A percentile compares a stretch with the other conserved stretches of the same genome.
These are phyloP conservation scores for Tilletia setariae DNA, from an alignment of 1,284 basidiomycete species.

Conservation along the genomic window DNA sequence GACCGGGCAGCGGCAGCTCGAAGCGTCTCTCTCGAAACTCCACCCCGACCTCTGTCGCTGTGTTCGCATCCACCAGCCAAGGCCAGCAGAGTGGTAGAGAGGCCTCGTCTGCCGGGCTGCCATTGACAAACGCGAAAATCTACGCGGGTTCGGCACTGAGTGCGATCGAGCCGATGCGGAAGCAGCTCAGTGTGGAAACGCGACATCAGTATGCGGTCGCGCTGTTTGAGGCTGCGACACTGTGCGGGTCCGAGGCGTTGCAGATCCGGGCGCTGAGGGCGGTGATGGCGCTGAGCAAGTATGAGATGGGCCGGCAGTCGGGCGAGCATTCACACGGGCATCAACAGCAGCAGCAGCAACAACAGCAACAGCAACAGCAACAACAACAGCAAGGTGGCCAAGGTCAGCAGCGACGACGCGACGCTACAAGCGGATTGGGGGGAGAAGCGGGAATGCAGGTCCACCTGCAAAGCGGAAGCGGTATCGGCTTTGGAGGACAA, in stretches of 20 bases:
- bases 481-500: too few relatives aligned
- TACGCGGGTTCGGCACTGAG: conserved; percentile 55
- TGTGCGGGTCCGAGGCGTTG: conserved; percentile 79
- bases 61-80: conserved; percentile 54
- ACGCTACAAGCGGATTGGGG: too few relatives aligned
- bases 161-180: background rate
- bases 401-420: too few relatives aligned
- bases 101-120: conserved; percentile 60
- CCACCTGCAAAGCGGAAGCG: too few relatives aligned
- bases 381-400: too few relatives aligned
- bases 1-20: background rate
- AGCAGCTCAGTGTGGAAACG: conserved; percentile 57
- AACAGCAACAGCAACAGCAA: background rate
- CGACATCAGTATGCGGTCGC: conserved; percentile 79
- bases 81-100: too few relatives aligned
- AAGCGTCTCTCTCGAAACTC: conserved; percentile 51
- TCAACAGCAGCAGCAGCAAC: background rate
- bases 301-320: conserved; percentile 1
- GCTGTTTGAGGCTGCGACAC: conserved; percentile 86
- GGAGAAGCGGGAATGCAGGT: too few relatives aligned
- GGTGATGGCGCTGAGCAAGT: conserved; percentile 30
- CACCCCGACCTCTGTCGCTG: conserved; percentile 50
- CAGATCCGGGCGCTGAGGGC: conserved; percentile 66
- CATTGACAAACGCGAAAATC: conserved; percentile 68
- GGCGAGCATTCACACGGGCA: background rate